Evolutionary conservation across 441 rosid species (phyloP), one percentile per base, ranked within the genome.

Genomic region (Erysimum cheiri): DNA sequence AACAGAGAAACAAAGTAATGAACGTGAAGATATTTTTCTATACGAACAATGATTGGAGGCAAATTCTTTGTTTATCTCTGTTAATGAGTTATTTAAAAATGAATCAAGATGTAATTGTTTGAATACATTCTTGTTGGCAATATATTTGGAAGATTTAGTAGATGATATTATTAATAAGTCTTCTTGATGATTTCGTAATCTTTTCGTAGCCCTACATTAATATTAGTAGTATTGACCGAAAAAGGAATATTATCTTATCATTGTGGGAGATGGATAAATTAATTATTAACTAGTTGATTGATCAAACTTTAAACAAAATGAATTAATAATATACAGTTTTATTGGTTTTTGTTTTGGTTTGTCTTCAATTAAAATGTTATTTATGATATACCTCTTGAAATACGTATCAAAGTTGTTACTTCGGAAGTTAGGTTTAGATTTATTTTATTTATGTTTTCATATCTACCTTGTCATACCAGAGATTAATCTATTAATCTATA

Each of bases 181-280:
- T 52, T 61, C 61, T 17, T 32, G 36, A 52, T 60, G 67, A 69
- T 69, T 59, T 69, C 50, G 73, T 47, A 39, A 70, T 70, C 60
- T 70, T 60, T 39, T 36, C 40, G 22, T 36, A 35, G 59, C 66
- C 65, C 66, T 59, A 59, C 14, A 24, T 24, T 24, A 24, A 24
- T 24, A 24, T 24, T 43, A 19, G 24, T 43, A n/a, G 24, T 43
- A n/a, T 11, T 56, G 11, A 56, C 47, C 55, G 13, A 56, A 31
- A 33, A 49, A 4, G 29, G 48, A 69, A 69, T 69, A 57, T 24
- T 11, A 47, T 36, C 49, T 17, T 7, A 26, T 35, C 31, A 58
- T 35, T 46, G 12, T 14, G 31, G 28, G 28, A 37, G 44, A 39
- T 43, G 13, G 11, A 56, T 67, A 44, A 44, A n/a, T 13, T 55